Evolutionary conservation across 2,329 filamentous ascomycete genomes (phyloP).

Genomic region (Colletotrichum horii): DNA sequence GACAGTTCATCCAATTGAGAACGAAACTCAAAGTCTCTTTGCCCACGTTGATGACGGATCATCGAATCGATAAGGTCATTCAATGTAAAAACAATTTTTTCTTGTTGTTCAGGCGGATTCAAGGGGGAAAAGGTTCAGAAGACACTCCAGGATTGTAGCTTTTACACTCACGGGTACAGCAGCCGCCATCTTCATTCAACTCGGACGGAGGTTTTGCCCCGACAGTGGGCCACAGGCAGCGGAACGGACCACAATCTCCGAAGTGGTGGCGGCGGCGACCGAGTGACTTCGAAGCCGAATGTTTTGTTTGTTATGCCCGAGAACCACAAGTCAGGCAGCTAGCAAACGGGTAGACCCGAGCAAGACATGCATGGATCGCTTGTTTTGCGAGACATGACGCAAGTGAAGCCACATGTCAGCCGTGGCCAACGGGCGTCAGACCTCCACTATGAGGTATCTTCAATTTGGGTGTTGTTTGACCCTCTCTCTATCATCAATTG

Average conservation of each 20-base stretch:
- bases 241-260: background rate
- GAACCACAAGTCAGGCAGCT: background rate
- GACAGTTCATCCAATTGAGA: background rate
- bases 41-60: background rate
- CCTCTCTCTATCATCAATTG: background rate
- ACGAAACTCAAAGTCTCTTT: background rate
- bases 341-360: background rate
- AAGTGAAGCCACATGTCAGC: background rate
- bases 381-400: background rate
- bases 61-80: background rate
- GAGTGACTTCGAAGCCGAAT: background rate
- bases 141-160: background rate
- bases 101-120: too few relatives aligned
- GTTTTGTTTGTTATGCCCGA: too few relatives aligned
- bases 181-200: background rate
- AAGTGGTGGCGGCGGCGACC: background rate
- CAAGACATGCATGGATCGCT: background rate
- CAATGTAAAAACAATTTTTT: background rate
- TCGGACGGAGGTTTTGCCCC: background rate
- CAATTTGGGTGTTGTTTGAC: background rate
- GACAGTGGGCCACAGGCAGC: background rate
- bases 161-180: background rate
- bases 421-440: background rate
- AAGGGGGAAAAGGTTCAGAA: background rate
- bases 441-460: background rate